A percentile compares a stretch with the other conserved stretches of the same genome.
phyloP scores from a whole-genome alignment of 2,329 filamentous ascomycete genomes.

The Pseudogymnoascus sp. region DNA sequence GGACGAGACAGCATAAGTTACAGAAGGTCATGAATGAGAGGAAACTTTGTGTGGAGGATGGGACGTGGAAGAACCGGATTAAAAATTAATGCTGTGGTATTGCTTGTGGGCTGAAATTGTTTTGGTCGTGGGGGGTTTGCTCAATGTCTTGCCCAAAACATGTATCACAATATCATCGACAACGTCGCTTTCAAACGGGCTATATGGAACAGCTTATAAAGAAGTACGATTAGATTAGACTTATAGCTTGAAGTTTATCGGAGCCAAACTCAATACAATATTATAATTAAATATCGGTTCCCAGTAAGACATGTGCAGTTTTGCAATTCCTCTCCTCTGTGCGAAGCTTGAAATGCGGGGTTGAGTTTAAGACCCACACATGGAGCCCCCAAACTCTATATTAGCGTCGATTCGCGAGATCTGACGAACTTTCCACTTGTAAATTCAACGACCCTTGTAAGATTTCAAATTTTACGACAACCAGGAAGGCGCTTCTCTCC shows the following conservation, averaged over 20 bases:
- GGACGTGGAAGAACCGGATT: neutral
- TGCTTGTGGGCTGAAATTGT: neutral
- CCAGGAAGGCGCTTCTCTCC: neutral
- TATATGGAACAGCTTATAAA: neutral
- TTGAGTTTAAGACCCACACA: neutral
- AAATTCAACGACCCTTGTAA: slow-evolving; percentile 3
- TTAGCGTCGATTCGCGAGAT: slow-evolving; percentile 9
- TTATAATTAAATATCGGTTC: too few relatives aligned
- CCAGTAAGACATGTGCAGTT: neutral
- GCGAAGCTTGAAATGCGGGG: slow-evolving; percentile 4
- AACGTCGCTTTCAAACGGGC: neutral
- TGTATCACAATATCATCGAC: neutral
- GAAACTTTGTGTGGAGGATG: neutral
- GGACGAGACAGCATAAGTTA: slow-evolving; percentile 21
- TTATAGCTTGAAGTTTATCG: neutral
- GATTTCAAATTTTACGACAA: slow-evolving; percentile 7
- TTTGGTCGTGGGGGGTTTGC: neutral
- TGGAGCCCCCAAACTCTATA: neutral
- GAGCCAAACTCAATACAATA: neutral
- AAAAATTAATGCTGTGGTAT: neutral
- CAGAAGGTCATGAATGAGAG: slow-evolving; percentile 8
- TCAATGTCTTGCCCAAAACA: neutral
- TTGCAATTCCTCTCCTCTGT: neutral
- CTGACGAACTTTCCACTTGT: slow-evolving; percentile 8
- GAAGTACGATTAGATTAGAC: neutral